Evolutionary conservation across 2,329 filamentous ascomycete species (phyloP).

Genomic region (Hypoxylon rubiginosum): DNA sequence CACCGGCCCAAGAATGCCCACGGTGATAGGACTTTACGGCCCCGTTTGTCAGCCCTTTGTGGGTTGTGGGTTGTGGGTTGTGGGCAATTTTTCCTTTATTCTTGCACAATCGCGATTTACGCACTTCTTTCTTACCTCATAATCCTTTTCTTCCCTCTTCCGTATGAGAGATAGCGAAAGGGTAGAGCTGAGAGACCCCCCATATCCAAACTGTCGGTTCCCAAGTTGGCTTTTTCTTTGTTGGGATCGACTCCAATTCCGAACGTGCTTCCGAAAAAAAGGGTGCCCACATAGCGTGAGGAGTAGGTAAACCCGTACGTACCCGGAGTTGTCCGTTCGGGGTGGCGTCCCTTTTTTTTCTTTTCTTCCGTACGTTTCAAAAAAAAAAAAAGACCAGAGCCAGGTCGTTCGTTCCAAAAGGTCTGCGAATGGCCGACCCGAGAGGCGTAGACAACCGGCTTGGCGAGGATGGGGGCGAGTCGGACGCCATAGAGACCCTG

Average conservation of each 20-base stretch:
- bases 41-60: slow-evolving; percentile 1
- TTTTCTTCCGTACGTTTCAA: slow-evolving; percentile 17
- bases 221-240: neutral
- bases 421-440: slow-evolving; percentile 35
- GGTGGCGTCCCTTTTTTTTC: too few relatives aligned
- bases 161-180: too few relatives aligned
- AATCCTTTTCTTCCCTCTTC: too few relatives aligned
- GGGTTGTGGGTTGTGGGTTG: neutral
- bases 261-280: neutral
- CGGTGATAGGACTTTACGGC: slow-evolving; percentile 22
- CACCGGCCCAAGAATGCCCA: neutral
- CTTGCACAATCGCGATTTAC: neutral
- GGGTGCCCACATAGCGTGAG: neutral
- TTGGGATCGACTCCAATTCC: neutral
- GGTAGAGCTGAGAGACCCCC: too few relatives aligned
- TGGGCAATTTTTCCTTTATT: neutral
- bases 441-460: slow-evolving; percentile 33
- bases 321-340: slow-evolving; percentile 1
- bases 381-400: too few relatives aligned
- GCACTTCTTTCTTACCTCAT: neutral
- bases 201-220: too few relatives aligned
- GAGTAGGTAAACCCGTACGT: neutral
- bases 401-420: too few relatives aligned
- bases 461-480: slow-evolving; percentile 25
- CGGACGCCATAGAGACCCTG: slow-evolving; percentile 20